Conservation (phyloP, 768 basidiomycete species). For the Boletus tylopilopsis region DNA sequence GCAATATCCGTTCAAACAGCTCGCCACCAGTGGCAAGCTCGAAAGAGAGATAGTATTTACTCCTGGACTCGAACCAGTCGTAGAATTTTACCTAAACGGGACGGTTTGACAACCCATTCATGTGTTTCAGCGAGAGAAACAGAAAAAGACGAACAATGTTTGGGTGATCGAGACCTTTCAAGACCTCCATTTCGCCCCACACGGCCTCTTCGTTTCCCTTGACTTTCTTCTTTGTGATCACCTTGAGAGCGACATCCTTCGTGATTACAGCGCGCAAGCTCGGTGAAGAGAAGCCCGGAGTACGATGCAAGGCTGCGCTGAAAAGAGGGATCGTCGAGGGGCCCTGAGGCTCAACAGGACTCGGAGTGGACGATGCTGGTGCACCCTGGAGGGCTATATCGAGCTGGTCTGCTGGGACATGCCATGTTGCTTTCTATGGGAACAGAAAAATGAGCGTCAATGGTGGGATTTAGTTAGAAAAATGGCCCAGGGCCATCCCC, state of each 20-base stretch:
- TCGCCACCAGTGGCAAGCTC: slow-evolving; percentile 95
- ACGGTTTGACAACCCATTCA: neutral
- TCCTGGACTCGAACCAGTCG: slow-evolving; percentile 93
- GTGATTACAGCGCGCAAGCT: slow-evolving; percentile 33
- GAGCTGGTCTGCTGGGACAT: slow-evolving; percentile 61
- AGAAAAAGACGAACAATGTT: slow-evolving; percentile 65
- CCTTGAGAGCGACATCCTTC: slow-evolving; percentile 82
- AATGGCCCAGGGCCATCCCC: slow-evolving; percentile 5
- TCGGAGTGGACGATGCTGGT: slow-evolving; percentile 33
- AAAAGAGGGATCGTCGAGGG: slow-evolving; percentile 30
- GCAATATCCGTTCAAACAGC: slow-evolving; percentile 83
- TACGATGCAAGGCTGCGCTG: slow-evolving; percentile 22
- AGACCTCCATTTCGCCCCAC: slow-evolving; percentile 90
- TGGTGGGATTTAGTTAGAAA: neutral
- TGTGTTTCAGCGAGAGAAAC: neutral
- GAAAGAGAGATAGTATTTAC: slow-evolving; percentile 94
- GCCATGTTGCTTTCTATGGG: slow-evolving; percentile 68
- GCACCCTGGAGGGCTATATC: slow-evolving; percentile 58
- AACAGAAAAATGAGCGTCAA: slow-evolving; percentile 2
- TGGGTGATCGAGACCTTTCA: slow-evolving; percentile 85
- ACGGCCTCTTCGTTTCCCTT: slow-evolving; percentile 87
- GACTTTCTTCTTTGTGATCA: slow-evolving; percentile 94
- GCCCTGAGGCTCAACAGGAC: slow-evolving; percentile 17
- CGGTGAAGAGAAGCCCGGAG: slow-evolving; percentile 24
- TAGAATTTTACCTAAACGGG: slow-evolving; percentile 83